Percentiles rank a stretch among this genome's conserved stretches.
phyloP scores from a whole-genome alignment of 306 rosid genomes.

The Vigna angularis region DNA sequence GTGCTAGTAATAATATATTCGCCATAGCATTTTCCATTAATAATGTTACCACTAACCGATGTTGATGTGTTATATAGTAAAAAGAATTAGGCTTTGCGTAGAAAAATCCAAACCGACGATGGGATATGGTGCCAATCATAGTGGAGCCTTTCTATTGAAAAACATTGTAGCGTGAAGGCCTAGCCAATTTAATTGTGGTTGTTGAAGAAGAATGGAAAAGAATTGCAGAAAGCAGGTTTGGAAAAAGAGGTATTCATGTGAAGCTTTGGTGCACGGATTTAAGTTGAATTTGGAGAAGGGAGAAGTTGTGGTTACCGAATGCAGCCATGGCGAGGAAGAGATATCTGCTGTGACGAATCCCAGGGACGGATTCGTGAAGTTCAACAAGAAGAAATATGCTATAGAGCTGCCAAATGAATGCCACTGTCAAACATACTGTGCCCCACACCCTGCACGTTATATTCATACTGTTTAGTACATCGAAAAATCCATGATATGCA shows the following conservation, averaged over 20 bases:
- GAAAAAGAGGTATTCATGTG: not conserved
- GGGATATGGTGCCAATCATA: not conserved
- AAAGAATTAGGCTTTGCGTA: not conserved
- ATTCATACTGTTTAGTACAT: not conserved
- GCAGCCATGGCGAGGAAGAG: slow-evolving; percentile 59
- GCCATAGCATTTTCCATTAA: too few species aligned
- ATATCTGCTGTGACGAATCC: slow-evolving; percentile 53
- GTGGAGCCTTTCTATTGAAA: not conserved
- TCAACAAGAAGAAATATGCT: slow-evolving; percentile 50
- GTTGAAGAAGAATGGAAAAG: not conserved
- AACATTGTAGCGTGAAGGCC: not conserved
- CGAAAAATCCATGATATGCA: not conserved
- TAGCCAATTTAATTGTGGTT: not conserved
- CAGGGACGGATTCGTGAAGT: slow-evolving; percentile 56
- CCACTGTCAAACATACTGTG: slow-evolving; percentile 41
- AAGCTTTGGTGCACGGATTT: not conserved
- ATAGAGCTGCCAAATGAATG: slow-evolving; percentile 57
- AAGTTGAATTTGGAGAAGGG: not conserved
- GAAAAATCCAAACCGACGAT: not conserved
- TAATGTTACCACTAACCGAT: not conserved
- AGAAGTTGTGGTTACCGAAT: slow-evolving; percentile 43
- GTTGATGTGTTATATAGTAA: not conserved
- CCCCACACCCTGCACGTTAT: slow-evolving; percentile 57
- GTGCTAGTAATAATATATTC: too few species aligned
- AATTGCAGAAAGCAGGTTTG: not conserved